phyloP scores from a whole-genome alignment of 208 protist species.

The Naegleria fowleri region DNA sequence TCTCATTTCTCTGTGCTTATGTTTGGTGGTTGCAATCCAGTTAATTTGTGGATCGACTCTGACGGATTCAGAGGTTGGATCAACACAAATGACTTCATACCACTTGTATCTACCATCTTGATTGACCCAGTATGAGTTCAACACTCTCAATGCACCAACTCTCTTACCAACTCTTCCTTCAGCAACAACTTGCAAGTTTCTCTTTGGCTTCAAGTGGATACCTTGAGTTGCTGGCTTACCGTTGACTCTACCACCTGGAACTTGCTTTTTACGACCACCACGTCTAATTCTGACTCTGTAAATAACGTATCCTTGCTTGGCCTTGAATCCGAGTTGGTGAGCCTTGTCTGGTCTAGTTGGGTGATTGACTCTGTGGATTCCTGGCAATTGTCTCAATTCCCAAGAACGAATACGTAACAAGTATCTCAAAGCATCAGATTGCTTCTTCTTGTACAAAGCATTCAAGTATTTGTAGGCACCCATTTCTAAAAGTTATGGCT shows the following conservation, averaged over 20 bases:
- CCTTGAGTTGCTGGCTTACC: constrained; percentile 97
- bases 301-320: constrained; percentile 97
- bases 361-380: constrained; percentile 76
- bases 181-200: constrained; percentile 87
- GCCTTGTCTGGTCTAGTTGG: constrained; percentile 99
- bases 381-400: constrained; percentile 95
- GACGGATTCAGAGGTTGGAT: constrained; percentile 94
- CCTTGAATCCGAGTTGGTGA: constrained; percentile 98
- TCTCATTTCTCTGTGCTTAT: constrained; percentile 95
- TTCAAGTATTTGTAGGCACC: constrained; percentile 98
- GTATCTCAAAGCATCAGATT: constrained; percentile 99
- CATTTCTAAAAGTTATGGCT: neutral
- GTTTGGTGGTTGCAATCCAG: constrained; percentile 95
- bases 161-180: constrained; percentile 94
- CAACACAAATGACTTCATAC: constrained; percentile 98
- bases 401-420: constrained; percentile 95
- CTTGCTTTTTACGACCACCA: constrained; percentile 94
- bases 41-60: constrained; percentile 96
- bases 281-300: constrained; percentile 97
- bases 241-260: constrained; percentile 92
- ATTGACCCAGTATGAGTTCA: constrained; percentile 99
- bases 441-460: constrained; percentile 99
- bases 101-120: constrained; percentile 94
- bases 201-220: constrained; percentile 92
- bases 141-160: constrained; percentile 92